Evolutionary conservation across 495 filamentous ascomycete species (phyloP).

Genomic region (Neurospora hispaniola): DNA sequence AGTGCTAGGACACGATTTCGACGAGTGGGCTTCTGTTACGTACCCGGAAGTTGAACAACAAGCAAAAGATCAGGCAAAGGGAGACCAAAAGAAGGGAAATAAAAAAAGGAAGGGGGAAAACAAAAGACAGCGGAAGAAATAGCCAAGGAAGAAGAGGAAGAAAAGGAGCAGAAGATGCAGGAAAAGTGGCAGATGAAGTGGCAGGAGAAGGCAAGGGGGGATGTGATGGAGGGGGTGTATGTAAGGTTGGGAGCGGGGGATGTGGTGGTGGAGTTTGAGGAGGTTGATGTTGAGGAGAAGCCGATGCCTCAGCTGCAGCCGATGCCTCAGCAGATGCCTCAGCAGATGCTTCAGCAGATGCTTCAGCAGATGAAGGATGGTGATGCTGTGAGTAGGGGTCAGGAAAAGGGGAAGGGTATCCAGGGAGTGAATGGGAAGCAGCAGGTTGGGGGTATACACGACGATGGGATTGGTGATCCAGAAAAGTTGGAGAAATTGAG

Average conservation of each 20-base stretch:
- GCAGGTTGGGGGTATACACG: neutral
- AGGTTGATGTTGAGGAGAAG: neutral
- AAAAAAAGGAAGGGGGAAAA: neutral
- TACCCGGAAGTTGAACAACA: neutral
- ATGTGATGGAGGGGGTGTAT: neutral
- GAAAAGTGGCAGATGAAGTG: neutral
- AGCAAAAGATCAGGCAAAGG: too few relatives aligned
- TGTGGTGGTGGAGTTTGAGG: neutral
- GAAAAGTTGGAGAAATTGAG: neutral
- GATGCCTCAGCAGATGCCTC: too few relatives aligned
- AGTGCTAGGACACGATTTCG: neutral
- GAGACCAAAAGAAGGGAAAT: too few relatives aligned
- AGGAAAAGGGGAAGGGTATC: neutral
- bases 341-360: too few relatives aligned
- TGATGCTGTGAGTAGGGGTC: neutral
- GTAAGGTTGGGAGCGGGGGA: neutral
- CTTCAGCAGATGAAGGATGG: neutral
- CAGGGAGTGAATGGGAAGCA: neutral
- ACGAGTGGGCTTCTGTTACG: neutral
- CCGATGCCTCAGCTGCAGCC: too few relatives aligned
- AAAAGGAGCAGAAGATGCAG: neutral
- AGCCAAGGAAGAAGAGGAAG: neutral
- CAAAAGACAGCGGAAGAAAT: neutral
- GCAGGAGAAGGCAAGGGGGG: neutral
- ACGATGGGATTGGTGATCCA: neutral